Base-by-base conservation (phyloP, 2,329 filamentous ascomycete genomes). In the Paecilomyces formosus region DNA sequence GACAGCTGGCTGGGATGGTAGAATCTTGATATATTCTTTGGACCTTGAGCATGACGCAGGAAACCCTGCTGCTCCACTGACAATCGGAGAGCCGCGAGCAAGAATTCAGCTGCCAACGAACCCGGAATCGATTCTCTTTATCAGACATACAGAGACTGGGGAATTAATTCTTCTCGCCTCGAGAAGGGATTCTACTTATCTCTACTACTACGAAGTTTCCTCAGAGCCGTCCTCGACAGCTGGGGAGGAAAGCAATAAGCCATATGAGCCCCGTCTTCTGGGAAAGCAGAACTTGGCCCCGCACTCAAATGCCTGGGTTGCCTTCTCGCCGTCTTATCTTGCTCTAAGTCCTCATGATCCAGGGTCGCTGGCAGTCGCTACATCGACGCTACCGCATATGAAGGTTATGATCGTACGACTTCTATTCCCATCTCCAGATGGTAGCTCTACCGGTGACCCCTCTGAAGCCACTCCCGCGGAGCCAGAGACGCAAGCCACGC, bases 261-360 rank as follows among this genome's bases (percentile, higher is more conserved):
- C 58, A 2, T 61, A 60, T 57, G 64, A 72, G 56, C 71, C 78
- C 55, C 64, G 66, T 26, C 72, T 82, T 8, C 71, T 84, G 3
- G 83, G 83, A 24, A 78, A 76, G 59, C 84, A 87, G 63, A 86
- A 86, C 62, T 76, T 87, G 2, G 82, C 84, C 8, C 84, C 84
- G 1, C 79, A 84, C 64, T 85, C 83, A 2, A 86, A 83, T 65
- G 78, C 84, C n/a, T 87, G 85, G 85, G 72, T 85, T 13, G 78
- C 82, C 1, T 87, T 87, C 66, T 85, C 83, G 0, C 84, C 85
- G 0, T 81, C 82, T 6, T 79, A 80, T 52, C 73, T 88, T 21
- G 79, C 82, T 8, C 66, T 83, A 1, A 82, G 77, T 58, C 85
- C 85, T 0, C 77, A 73, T 1, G 81, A 87, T 63, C 72, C 80